These are phyloP conservation scores for Sphaerostilbella broomeana DNA, from an alignment of 2,329 filamentous ascomycete genomes.

Conservation along the genomic window DNA sequence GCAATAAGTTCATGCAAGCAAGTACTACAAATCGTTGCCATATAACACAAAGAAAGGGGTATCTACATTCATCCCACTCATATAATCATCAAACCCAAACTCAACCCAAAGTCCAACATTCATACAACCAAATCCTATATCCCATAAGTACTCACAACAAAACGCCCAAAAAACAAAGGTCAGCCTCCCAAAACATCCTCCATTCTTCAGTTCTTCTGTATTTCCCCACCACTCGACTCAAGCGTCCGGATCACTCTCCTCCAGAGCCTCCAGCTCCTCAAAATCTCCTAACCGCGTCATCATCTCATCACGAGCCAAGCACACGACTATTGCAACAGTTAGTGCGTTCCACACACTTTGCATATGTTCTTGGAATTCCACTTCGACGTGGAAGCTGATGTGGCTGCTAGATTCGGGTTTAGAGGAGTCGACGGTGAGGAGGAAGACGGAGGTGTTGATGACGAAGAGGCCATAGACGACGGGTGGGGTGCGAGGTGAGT, in stretches of 20 bases:
- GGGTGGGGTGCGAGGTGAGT: slow-evolving; percentile 24
- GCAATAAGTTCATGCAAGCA: no score
- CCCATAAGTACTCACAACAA: not conserved
- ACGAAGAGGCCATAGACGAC: slow-evolving; percentile 40
- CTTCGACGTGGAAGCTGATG: slow-evolving; percentile 38
- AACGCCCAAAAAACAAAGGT: not conserved
- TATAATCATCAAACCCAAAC: not conserved
- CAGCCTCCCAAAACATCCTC: no score
- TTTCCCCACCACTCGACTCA: slow-evolving; percentile 16
- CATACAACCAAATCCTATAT: not conserved
- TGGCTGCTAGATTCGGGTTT: slow-evolving; percentile 27
- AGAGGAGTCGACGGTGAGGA: slow-evolving; percentile 35
- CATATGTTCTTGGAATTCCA: slow-evolving; percentile 31
- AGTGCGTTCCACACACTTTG: slow-evolving; percentile 41
- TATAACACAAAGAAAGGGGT: no score
- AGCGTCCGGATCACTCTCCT: slow-evolving; percentile 34
- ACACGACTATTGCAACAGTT: slow-evolving; percentile 34
- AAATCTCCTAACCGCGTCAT: slow-evolving; percentile 30
- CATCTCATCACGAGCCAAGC: slow-evolving; percentile 35
- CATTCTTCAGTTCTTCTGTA: not conserved
- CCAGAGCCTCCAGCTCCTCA: slow-evolving; percentile 20
- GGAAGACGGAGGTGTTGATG: slow-evolving; percentile 32
- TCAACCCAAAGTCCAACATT: not conserved
- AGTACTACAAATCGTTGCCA: no score
- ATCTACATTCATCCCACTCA: not conserved